Base-by-base conservation (phyloP, 768 basidiomycete species). In the Lentinula lateritia region DNA sequence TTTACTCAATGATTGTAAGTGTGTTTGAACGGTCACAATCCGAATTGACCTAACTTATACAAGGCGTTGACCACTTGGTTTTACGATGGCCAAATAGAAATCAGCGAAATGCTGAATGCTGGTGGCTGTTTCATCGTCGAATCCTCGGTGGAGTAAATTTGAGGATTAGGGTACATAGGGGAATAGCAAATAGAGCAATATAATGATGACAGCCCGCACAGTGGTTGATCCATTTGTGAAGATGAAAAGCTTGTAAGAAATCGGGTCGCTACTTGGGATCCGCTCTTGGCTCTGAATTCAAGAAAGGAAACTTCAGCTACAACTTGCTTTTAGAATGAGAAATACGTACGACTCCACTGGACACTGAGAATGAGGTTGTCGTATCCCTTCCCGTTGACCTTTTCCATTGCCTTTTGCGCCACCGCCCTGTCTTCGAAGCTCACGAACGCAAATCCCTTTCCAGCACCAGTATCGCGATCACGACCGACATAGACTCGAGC, bases 391-490 rank as follows among this genome's bases (percentile, higher is more conserved):
- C 95, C 96, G 68, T 98, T 82, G 66, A 95, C 87, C 75, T 94
- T 96, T 68, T 92, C 87, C 78, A 97, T 88, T 46, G 97, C 97
- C 70, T 79, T 83, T 75, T 96, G 92, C 18, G 93, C 97, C 58
- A 80, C 77, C 10, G 83, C 78, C 70, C 81, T 80, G 15, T 89
- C 88, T 70, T 98, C 96, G 69, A 97, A 99, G 72, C 90, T 93
- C 60, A 99, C 95, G 67, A 98, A 98, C 15, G 95, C 96, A 72
- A 96, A 97, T 53, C 96, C 96, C 74, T 96, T 97, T 61, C 95
- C 95, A 20, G 90, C 83, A 50, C 95, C 93, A 8, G 96, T 98
- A 68, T 97, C 95, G 58, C 93, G 82, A 72, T 99, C 97, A 50
- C 92, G 82, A 28, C 96, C 97, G 52, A 99, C 91, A 73, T 95